These are phyloP conservation scores for Nidula microcarpa DNA, from an alignment of 768 basidiomycete species.

Conservation along the genomic window DNA sequence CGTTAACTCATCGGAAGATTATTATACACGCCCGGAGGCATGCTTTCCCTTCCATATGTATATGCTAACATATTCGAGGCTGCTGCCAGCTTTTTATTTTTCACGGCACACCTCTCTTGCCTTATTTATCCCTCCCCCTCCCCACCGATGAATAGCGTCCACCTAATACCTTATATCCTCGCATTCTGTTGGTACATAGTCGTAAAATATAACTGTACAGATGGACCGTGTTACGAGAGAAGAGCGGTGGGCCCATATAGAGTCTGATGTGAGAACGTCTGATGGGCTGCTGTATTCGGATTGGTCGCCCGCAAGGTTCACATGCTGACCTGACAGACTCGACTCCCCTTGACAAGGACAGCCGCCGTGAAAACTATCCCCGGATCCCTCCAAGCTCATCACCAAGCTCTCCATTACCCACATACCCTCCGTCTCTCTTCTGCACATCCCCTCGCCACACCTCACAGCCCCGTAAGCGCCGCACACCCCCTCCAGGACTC, in stretches of 20 bases:
- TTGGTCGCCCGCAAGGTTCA: conserved; percentile 7
- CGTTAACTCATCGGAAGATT: conserved; percentile 4
- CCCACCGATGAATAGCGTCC: too few species aligned
- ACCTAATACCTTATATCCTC: too few species aligned
- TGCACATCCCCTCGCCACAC: background rate
- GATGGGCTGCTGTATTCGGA: conserved; percentile 7
- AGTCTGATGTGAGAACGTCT: conserved; percentile 4
- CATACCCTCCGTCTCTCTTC: background rate
- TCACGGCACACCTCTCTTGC: conserved; percentile 1
- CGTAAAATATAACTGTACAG: too few species aligned
- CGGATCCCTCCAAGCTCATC: conserved; percentile 16
- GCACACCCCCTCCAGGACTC: background rate
- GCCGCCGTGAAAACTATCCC: conserved; percentile 18
- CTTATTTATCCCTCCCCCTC: conserved; percentile 9
- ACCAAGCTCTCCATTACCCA: conserved; percentile 7
- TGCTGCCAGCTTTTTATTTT: conserved; percentile 3
- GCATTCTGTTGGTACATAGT: too few species aligned
- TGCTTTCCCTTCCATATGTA: conserved; percentile 10
- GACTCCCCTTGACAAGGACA: conserved; percentile 12
- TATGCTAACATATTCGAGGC: background rate
- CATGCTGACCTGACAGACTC: background rate
- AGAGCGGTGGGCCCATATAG: too few species aligned
- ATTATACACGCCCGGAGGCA: conserved; percentile 11
- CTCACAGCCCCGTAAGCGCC: background rate
- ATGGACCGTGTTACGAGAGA: too few species aligned